A percentile compares a stretch with the other conserved stretches of the same genome.
These are phyloP conservation scores for Helianthus annuus DNA, from an alignment of 129 eudicot species.

Conservation along the genomic window HanXRQr2.0-SUNRISE NC_035447.2:28850721-28851220, in stretches of 20 bases:
- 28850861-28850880: conserved; percentile 2
- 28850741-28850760: not conserved
- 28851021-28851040: conserved; percentile 44
- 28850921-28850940: conserved; percentile 92
- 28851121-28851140: conserved; percentile 54
- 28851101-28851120: conserved; percentile 89
- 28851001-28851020: conserved; percentile 27
- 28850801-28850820: not conserved
- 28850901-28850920: conserved; percentile 79
- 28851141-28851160: not conserved
- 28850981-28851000: conserved; percentile 39
- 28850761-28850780: not conserved
- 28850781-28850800: not conserved
- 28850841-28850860: not conserved
- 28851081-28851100: conserved; percentile 82
- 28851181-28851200: not conserved
- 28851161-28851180: not conserved
- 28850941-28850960: conserved; percentile 70
- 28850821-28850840: not conserved
- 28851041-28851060: conserved; percentile 54
- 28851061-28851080: conserved; percentile 70
- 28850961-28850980: conserved; percentile 36
- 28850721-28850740: not conserved
- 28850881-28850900: conserved; percentile 16
- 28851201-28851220: conserved; percentile 36